These are phyloP conservation scores for Trametes gibbosa DNA, from an alignment of 768 basidiomycete species.

Conservation along the genomic window DNA sequence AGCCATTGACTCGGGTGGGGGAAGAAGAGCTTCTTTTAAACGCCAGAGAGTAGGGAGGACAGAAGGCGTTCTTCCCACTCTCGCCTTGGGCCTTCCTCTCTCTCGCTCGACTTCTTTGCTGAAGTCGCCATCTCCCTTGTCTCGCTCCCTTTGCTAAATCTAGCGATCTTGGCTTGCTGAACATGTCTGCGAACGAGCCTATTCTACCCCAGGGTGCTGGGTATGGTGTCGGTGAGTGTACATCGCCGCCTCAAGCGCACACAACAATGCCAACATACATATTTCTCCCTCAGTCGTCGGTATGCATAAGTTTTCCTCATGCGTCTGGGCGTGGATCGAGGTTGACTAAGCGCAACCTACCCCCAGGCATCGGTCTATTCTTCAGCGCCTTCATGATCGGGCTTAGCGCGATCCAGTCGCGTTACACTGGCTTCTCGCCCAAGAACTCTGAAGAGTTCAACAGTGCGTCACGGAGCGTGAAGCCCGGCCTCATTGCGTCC, in stretches of 20 bases:
- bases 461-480: conserved; percentile 78
- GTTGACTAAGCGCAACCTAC: not conserved
- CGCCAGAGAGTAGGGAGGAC: not conserved
- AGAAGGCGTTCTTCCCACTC: not conserved
- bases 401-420: conserved; percentile 75
- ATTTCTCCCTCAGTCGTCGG: conserved; percentile 44
- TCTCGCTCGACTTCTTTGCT: conserved; percentile 3
- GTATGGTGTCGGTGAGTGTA: conserved; percentile 67
- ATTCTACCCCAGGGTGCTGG: conserved; percentile 80
- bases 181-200: conserved; percentile 28
- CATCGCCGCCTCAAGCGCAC: too few relatives aligned
- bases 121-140: not conserved
- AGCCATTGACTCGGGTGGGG: not conserved
- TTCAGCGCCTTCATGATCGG: conserved; percentile 80
- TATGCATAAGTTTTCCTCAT: conserved; percentile 24
- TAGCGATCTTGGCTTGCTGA: not conserved
- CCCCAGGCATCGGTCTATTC: conserved; percentile 79
- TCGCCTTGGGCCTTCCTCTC: not conserved
- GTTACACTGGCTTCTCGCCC: conserved; percentile 81
- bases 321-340: not conserved
- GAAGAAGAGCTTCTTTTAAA: conserved; percentile 4
- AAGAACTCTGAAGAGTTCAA: conserved; percentile 82
- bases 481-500: conserved; percentile 88
- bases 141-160: not conserved
- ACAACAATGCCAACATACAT: not conserved